A percentile compares a stretch with the other conserved stretches of the same genome.
Conservation (phyloP, 2,329 filamentous ascomycete genomes). For the Cladobotryum protrusum region DNA sequence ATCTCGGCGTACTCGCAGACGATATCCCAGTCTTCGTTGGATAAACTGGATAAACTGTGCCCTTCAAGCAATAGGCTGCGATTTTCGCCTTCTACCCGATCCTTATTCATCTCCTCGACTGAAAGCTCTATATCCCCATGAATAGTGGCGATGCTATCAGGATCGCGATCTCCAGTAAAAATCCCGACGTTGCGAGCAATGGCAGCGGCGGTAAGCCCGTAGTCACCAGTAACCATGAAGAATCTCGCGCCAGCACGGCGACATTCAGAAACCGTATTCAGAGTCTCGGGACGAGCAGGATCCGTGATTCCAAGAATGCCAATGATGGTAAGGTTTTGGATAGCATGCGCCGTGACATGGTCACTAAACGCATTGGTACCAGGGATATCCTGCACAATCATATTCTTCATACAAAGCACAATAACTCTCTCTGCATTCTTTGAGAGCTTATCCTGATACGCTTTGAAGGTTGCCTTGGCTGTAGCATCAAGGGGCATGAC, state of each 20-base stretch:
- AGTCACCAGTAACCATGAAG: constrained; percentile 44
- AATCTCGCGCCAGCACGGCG: constrained; percentile 40
- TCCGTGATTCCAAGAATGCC: constrained; percentile 48
- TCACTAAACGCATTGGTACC: constrained; percentile 44
- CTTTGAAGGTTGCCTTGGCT: constrained; percentile 27
- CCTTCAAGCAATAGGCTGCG: constrained; percentile 42
- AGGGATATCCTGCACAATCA: constrained; percentile 32
- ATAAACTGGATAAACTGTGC: constrained; percentile 50
- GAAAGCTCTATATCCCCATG: constrained; percentile 12
- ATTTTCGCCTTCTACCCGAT: constrained; percentile 16
- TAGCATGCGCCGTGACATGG: constrained; percentile 36
- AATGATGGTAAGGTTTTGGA: constrained; percentile 40
- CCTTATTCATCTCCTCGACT: constrained; percentile 14
- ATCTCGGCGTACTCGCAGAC: constrained; percentile 50
- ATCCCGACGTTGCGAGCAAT: constrained; percentile 62
- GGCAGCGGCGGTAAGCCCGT: constrained; percentile 54
- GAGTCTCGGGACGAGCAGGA: constrained; percentile 38
- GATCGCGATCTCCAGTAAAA: constrained; percentile 44
- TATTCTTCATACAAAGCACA: constrained; percentile 33
- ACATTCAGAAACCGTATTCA: constrained; percentile 34
- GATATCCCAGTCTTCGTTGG: constrained; percentile 39
- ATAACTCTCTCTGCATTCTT: constrained; percentile 38
- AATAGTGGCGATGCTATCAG: constrained; percentile 27
- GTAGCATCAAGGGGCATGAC: constrained; percentile 29
- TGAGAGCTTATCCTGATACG: constrained; percentile 34